Base-by-base conservation (phyloP, 768 basidiomycete species). In the Naganishia friedmannii region DNA sequence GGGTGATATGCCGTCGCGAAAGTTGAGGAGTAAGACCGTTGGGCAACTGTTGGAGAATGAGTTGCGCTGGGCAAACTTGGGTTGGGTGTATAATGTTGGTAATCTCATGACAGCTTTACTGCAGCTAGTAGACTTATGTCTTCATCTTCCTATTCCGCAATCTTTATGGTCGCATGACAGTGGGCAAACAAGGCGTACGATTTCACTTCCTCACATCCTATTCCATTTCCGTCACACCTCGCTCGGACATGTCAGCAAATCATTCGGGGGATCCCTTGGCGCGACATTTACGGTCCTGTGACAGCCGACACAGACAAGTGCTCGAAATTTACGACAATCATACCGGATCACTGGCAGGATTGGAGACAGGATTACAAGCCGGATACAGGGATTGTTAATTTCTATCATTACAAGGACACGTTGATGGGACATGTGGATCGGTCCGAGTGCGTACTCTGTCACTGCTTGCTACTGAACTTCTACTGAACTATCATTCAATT, bases 371-470 rank as follows among this genome's bases (percentile, higher is more conserved):
- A 87, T 2, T 98, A 97, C 77, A 89, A 90, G 77, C 92, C 94
- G 3, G 95, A 99, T 76, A 94, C 93, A 13, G 95, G 94, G 9
- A 96, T 98, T 65, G 89, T 96, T 66, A 98, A 98, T 78, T 96
- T 93, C 77, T 97, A 96, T 77, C 91, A 93, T 79, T 85, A 85
- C 54, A 90, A 88, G 80, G 93, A 98, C 73, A 91, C 93, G 0
- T 86, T 99, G 23, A 97, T 97, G 90, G 95, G 87, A 0, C 95
- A 99, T 79, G 92, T 96, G n/a, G 95, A 99, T 80, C 90, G 91
- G 23, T 93, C 94, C 26, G 95, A 99, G 77, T 63, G 42, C 39
- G 60, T 34, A 78, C 39, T 8, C 4, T 46, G 13, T 46, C 45
- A 46, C 21, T 39, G 34, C 37, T n/a, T 23, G 6, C 19, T 34